Conservation (phyloP, 345 rosid genomes). For the Geranium brycei region DNA sequence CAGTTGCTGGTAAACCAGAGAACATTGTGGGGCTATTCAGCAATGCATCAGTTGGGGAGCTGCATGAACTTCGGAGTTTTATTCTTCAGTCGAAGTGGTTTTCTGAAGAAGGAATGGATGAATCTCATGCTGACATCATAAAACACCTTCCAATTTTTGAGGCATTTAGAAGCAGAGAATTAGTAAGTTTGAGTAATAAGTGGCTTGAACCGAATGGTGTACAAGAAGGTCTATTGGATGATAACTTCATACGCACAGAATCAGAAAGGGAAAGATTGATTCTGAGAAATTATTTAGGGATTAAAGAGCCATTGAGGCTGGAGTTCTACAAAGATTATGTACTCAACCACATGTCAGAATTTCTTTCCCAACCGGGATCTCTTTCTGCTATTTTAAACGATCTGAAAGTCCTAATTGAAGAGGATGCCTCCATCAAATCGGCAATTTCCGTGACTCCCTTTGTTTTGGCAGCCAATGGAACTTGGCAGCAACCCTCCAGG, state of each 20-base stretch:
- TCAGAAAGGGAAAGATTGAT: conserved; percentile 74
- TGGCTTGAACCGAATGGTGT: conserved; percentile 79
- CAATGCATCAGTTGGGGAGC: conserved; percentile 63
- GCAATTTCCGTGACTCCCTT: conserved; percentile 51
- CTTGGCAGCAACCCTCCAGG: conserved; percentile 92
- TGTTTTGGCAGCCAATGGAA: conserved; percentile 74
- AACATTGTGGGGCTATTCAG: conserved; percentile 41
- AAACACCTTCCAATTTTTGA: conserved; percentile 77
- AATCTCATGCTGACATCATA: conserved; percentile 44
- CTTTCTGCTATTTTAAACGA: conserved; percentile 58
- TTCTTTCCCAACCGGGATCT: conserved; percentile 47
- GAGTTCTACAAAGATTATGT: conserved; percentile 75
- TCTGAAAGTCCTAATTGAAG: conserved; percentile 56
- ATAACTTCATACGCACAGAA: conserved; percentile 74
- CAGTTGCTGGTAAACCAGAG: conserved; percentile 53
- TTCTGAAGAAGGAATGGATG: conserved; percentile 54
- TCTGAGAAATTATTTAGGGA: conserved; percentile 45
- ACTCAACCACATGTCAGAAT: conserved; percentile 77
- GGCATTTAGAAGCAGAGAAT: conserved; percentile 60
- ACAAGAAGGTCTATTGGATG: conserved; percentile 65
- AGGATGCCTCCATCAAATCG: conserved; percentile 47
- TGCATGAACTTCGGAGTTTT: conserved; percentile 78
- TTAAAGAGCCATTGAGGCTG: conserved; percentile 57
- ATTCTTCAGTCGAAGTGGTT: conserved; percentile 95
- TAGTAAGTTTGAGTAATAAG: conserved; percentile 53